Conservation (phyloP, 1,139 yeast genomes). For the Pichia sp. region DNA sequence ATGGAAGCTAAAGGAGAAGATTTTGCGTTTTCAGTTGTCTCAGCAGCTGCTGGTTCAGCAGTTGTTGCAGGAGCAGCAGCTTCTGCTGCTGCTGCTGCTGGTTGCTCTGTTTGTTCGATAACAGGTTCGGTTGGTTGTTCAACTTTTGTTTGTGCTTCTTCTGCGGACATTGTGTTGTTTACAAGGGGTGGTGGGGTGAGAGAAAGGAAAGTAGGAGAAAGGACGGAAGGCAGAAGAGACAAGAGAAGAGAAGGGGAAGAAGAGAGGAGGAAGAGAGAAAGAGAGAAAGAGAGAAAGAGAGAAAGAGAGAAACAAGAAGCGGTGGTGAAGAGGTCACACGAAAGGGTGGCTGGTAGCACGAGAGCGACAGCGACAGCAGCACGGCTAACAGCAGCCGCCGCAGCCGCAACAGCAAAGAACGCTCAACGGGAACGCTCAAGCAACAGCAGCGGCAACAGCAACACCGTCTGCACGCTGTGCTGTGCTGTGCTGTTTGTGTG, state of each 20-base stretch:
- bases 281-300: neutral
- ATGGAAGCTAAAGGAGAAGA: slow-evolving; percentile 8
- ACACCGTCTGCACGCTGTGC: too few species aligned
- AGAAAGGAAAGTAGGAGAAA: neutral
- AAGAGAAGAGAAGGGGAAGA: neutral
- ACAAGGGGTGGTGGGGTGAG: too few species aligned
- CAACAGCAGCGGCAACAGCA: too few species aligned
- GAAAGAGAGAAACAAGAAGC: neutral
- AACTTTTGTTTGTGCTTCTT: slow-evolving; percentile 6
- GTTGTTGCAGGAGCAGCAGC: slow-evolving; percentile 9
- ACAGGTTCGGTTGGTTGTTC: slow-evolving; percentile 4
- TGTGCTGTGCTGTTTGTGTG: too few species aligned
- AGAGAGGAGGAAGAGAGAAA: neutral
- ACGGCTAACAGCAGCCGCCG: too few species aligned
- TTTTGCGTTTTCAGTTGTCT: slow-evolving; percentile 13
- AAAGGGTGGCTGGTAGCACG: too few species aligned
- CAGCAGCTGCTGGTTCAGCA: slow-evolving; percentile 3
- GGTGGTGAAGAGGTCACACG: neutral
- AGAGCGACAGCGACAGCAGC: too few species aligned
- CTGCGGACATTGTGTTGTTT: slow-evolving; percentile 9
- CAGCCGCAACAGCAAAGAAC: too few species aligned
- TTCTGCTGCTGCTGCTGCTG: too few species aligned
- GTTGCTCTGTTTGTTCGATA: slow-evolving; percentile 11
- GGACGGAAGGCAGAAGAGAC: neutral
- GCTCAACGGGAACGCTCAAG: too few species aligned